Evolutionary conservation across 352 stramenopile species (phyloP), one percentile per base, ranked within the genome.

Genomic region (Phytopythium cucurbitacearum): DNA sequence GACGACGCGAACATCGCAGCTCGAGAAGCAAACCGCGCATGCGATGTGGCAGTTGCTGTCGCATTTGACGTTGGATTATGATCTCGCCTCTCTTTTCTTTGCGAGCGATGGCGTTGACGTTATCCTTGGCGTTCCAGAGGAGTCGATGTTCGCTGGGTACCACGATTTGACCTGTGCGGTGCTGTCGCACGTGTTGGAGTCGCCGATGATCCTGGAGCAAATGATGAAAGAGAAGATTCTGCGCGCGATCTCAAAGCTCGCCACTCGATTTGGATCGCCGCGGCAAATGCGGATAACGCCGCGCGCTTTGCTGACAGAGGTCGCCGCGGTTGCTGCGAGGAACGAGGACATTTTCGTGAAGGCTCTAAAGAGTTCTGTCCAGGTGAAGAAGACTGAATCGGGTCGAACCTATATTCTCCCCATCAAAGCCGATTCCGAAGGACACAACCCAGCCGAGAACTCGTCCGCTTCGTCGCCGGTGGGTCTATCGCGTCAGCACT

Each of bases 211-310:
- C 6, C 56, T 95, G n/a, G 70, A 94, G 57, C 75, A 86, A 34
- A 85, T 85, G 59, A 94, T 94, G 82, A 81, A 94, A 59, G 83
- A 93, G 10, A 93, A 90, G 51, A 92, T 95, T 65, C 48, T 69
- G 10, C 73, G 79, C 40, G 79, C 80, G 6, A 83, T 95, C 28
- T 73, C 71, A 3, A 95, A 95, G 58, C 51, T 95, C 39, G 72
- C 81, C 21, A 67, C 80, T 7, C 72, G 85, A 33, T 84, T 90
- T 49, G 83, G 83, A 7, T 64, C 83, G 28, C 78, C 78, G 28
- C 76, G 43, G 32, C 79, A 90, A 37, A 91, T 91, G 81, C 75
- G 85, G 4, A 92, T 94, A 44, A 91, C 78, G 0, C 85, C 84
- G 12, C 82, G 83, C 16, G 80, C 81, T 3, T 64, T 95, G 48